A percentile compares a stretch with the other conserved stretches of the same genome.
phyloP scores from a whole-genome alignment of 2,329 filamentous ascomycete genomes.

The Cercospora sesami region DNA sequence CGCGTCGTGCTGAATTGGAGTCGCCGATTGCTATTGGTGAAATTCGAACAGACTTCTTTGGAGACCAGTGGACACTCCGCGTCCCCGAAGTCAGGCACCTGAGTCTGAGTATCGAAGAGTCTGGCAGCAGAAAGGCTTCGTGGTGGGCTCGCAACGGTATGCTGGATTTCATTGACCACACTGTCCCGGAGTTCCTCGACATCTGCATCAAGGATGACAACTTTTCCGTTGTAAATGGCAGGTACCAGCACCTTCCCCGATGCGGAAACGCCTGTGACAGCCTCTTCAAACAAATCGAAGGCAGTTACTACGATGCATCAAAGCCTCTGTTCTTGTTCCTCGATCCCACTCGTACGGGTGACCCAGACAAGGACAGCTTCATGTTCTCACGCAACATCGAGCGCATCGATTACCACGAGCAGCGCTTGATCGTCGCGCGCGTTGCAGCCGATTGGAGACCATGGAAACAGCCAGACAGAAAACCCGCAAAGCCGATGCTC shows the following conservation, averaged over 20 bases:
- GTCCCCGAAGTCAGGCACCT: slow-evolving; percentile 35
- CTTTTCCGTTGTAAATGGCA: slow-evolving; percentile 46
- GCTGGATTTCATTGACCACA: slow-evolving; percentile 43
- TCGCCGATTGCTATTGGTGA: slow-evolving; percentile 33
- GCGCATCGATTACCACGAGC: slow-evolving; percentile 49
- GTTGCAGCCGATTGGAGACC: slow-evolving; percentile 51
- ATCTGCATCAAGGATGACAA: slow-evolving; percentile 39
- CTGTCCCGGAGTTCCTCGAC: slow-evolving; percentile 47
- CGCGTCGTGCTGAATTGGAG: slow-evolving; percentile 27
- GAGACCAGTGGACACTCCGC: slow-evolving; percentile 46
- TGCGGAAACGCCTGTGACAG: slow-evolving; percentile 60
- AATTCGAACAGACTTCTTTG: slow-evolving; percentile 37
- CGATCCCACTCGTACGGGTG: slow-evolving; percentile 54
- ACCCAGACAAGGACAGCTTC: slow-evolving; percentile 53
- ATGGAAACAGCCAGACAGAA: slow-evolving; percentile 20
- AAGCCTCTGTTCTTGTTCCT: slow-evolving; percentile 57
- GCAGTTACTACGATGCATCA: neutral
- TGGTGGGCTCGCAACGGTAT: slow-evolving; percentile 44
- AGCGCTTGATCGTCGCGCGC: slow-evolving; percentile 49
- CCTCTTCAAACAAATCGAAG: slow-evolving; percentile 51
- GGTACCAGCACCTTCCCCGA: slow-evolving; percentile 53
- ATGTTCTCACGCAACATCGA: slow-evolving; percentile 56
- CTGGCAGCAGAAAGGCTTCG: slow-evolving; percentile 32
- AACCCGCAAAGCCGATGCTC: slow-evolving; percentile 6
- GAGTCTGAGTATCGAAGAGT: slow-evolving; percentile 30